Conservation (phyloP, 768 basidiomycete species). For the Boletus pseudopeckii region DNA sequence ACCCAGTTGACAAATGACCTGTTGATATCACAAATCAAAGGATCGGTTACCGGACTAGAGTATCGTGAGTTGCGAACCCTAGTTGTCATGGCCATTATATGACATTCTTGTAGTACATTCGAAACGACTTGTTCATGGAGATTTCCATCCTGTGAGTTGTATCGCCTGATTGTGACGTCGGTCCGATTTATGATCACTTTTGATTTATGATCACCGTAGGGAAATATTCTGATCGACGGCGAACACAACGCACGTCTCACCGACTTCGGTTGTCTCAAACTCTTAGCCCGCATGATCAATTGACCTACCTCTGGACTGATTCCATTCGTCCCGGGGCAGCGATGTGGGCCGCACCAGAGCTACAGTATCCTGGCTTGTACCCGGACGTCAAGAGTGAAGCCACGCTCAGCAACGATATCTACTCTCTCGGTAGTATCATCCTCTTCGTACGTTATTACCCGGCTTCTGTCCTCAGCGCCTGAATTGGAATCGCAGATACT, state of each 20-base stretch:
- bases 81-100: background rate
- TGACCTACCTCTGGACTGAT: background rate
- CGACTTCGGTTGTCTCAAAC: background rate
- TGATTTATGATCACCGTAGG: background rate
- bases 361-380: background rate
- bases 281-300: background rate
- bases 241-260: background rate
- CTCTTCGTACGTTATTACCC: background rate
- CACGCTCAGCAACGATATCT: too few relatives aligned
- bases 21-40: background rate
- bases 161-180: background rate
- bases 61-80: background rate
- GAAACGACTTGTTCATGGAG: background rate
- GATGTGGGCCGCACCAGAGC: conserved; percentile 1
- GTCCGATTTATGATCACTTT: too few relatives aligned
- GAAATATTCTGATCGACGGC: conserved; percentile 1
- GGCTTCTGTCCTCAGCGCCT: background rate
- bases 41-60: background rate
- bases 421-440: background rate
- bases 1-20: background rate
- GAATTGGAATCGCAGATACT: background rate
- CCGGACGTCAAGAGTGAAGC: too few relatives aligned
- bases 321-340: background rate
- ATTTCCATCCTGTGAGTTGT: conserved; percentile 6
- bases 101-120: conserved; percentile 1